Evolutionary conservation across 1,284 basidiomycete genomes (phyloP), one percentile per base, ranked within the genome.

Genomic region (Rhodotorula sp.): DNA sequence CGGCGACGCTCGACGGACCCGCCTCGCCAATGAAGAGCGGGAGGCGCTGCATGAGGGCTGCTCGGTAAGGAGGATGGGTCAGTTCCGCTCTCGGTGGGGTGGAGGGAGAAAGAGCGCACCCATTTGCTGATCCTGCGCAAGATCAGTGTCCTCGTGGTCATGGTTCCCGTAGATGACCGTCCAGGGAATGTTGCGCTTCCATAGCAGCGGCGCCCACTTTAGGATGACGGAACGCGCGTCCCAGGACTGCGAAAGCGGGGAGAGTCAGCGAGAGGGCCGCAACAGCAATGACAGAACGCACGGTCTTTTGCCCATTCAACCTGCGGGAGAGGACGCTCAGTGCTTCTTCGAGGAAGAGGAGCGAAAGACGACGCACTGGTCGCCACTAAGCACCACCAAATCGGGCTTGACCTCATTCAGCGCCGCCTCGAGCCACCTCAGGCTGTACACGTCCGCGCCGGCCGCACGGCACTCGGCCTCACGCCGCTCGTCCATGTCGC

Each of bases 81-180:
- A 29, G 44, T 19, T 15, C 15, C 22, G 5, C 22, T 48, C 34
- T 0, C 9, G 8, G 0, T 19, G 8, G n/a, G 21, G 7, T 19
- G 15, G 10, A 1, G 4, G 0, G 25, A 21, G 41, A n/a, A 32
- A 3, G n/a, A 21, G 37, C 66, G 29, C 25, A 68, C 70, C 61
- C 62, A 72, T 67, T 12, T 85, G 86, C 72, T 88, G 85, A 7
- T 63, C 61, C 32, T 67, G 62, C 61, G 83, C 80, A 69, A 88
- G 82, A 3, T 88, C 88, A 21, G 81, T 82, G 73, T 89, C 86
- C 76, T 94, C 91, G 60, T 87, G 86, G 78, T 96, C 94, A 80
- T 97, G 95, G 79, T 99, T 97, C 4, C 95, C 81, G 80, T 97
- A 92, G 10, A 97, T 87, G 0, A 89, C 90, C 5, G 91, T 88